These are phyloP conservation scores for Leccinum variicolor DNA, from an alignment of 768 basidiomycete genomes.

Conservation along the genomic window DNA sequence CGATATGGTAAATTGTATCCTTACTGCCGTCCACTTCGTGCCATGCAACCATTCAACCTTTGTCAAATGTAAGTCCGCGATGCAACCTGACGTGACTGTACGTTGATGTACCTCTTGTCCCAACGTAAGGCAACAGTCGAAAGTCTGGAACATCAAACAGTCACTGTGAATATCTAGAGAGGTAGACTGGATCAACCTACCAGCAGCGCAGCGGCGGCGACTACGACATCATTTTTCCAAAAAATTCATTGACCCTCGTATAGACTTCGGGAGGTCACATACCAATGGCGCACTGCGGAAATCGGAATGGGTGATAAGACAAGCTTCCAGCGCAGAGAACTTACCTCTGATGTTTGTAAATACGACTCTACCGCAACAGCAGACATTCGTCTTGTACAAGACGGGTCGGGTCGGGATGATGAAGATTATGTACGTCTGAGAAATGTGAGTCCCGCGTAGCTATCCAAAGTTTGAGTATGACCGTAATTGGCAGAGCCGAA, in stretches of 20 bases:
- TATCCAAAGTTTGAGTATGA: not conserved
- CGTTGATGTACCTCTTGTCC: slow-evolving; percentile 7
- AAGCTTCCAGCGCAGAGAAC: not conserved
- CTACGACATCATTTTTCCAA: not conserved
- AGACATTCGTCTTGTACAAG: slow-evolving; percentile 9
- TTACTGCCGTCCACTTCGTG: slow-evolving; percentile 13
- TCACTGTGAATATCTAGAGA: not conserved
- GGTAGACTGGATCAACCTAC: not conserved
- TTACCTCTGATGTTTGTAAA: slow-evolving; percentile 11
- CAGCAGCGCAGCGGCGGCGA: slow-evolving; percentile 11
- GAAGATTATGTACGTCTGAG: not conserved
- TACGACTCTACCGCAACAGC: slow-evolving; percentile 10
- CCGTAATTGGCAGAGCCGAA: not conserved
- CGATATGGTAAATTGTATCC: slow-evolving; percentile 17
- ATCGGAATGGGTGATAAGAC: not conserved
- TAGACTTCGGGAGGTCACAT: not conserved
- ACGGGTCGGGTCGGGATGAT: not conserved
- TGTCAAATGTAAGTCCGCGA: not conserved
- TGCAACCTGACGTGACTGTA: not conserved
- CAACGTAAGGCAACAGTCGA: slow-evolving; percentile 17
- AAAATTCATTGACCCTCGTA: not conserved
- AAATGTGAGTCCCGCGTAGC: not conserved
- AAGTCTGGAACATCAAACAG: slow-evolving; percentile 1
- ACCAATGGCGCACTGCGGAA: slow-evolving; percentile 10
- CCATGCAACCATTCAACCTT: slow-evolving; percentile 19